Percentiles rank a stretch among this genome's conserved stretches.
These are phyloP conservation scores for Penicillium corylophilum DNA, from an alignment of 2,329 filamentous ascomycete genomes.

Conservation along the genomic window DNA sequence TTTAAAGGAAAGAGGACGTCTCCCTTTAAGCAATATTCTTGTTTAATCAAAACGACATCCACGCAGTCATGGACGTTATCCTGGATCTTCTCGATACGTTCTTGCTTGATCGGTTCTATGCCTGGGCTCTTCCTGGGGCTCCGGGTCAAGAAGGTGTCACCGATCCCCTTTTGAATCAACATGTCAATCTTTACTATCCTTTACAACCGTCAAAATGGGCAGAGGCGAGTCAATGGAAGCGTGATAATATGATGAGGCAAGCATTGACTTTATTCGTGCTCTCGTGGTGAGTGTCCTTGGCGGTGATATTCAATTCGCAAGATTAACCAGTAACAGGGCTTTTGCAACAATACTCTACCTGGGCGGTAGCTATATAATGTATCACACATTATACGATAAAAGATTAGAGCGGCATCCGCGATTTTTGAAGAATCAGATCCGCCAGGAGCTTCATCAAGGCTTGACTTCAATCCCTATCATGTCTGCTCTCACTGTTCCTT, in stretches of 20 bases:
- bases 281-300: constrained; percentile 22
- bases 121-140: constrained; percentile 37
- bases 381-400: constrained; percentile 88
- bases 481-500: constrained; percentile 73
- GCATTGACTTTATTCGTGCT: constrained; percentile 30
- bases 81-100: constrained; percentile 78
- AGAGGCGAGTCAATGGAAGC: constrained; percentile 29
- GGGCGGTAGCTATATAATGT: constrained; percentile 75
- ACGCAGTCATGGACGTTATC: constrained; percentile 72
- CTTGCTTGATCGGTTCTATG: constrained; percentile 73
- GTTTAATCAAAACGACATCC: neutral
- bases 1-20: neutral
- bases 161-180: constrained; percentile 19
- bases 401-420: constrained; percentile 81
- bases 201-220: constrained; percentile 29
- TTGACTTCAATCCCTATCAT: constrained; percentile 74
- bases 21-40: neutral
- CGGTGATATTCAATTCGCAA: neutral
- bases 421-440: constrained; percentile 89
- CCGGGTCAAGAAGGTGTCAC: neutral
- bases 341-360: constrained; percentile 84
- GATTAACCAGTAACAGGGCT: constrained; percentile 56
- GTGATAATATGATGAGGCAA: constrained; percentile 30
- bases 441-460: constrained; percentile 78
- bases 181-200: constrained; percentile 27